Evolutionary conservation across 2,329 filamentous ascomycete genomes (phyloP), one percentile per base, ranked within the genome.

Genomic region (Dactylella cylindrospora): DNA sequence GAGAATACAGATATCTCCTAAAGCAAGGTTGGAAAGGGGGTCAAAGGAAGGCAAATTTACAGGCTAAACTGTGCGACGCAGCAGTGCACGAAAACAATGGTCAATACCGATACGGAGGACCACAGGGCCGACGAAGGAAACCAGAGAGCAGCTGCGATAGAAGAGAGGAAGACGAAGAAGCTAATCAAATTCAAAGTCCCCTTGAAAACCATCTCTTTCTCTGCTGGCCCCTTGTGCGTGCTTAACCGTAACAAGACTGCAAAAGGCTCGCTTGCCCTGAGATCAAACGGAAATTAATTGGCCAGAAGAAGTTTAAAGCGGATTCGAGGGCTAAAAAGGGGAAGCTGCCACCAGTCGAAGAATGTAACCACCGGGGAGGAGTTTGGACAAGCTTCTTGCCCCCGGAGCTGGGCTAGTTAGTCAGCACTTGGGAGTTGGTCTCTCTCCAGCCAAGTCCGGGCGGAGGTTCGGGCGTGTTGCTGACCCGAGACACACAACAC

Each of bases 401-500:
- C 41, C 5, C 28, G 41, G 41, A 12, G 13, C n/a, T n/a, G n/a
- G n/a, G n/a, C n/a, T n/a, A n/a, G n/a, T n/a, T n/a, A n/a, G n/a
- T n/a, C n/a, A n/a, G n/a, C n/a, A n/a, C n/a, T n/a, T n/a, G n/a
- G n/a, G n/a, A n/a, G n/a, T n/a, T n/a, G n/a, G n/a, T n/a, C n/a
- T n/a, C n/a, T n/a, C n/a, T n/a, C n/a, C n/a, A n/a, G n/a, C n/a
- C n/a, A n/a, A n/a, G 43, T 25, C 28, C 12, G 43, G 54, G 54
- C 54, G 54, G 54, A 33, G 19, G n/a, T 9, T 60, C 54, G 54
- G 54, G 54, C 25, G 15, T 20, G 31, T 44, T 40, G 54, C 45
- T 60, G 54, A 60, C 54, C 54, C 54, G 54, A 60, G 41, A 39
- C 23, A 29, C 50, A 53, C 22, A n/a, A n/a, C n/a, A n/a, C n/a